These are phyloP conservation scores for Paramyrothecium sp. DNA, from an alignment of 2,329 filamentous ascomycete species.

Conservation along the genomic window DNA sequence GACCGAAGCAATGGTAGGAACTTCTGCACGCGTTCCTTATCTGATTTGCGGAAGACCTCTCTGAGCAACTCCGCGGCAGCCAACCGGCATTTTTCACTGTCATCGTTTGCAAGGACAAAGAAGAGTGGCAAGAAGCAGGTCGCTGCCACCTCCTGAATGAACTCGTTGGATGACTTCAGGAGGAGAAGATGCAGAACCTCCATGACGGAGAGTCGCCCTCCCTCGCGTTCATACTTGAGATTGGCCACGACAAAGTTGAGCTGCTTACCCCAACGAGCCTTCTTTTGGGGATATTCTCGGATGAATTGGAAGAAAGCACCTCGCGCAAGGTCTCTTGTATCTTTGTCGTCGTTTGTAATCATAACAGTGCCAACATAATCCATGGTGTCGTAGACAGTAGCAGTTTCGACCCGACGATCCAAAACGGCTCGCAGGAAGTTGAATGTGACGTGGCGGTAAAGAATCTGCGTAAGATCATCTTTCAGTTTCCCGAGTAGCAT, in stretches of 20 bases:
- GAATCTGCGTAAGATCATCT: conserved; percentile 87
- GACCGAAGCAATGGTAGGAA: conserved; percentile 70
- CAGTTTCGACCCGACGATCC: conserved; percentile 79
- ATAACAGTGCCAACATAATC: conserved; percentile 89
- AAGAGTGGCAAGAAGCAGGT: conserved; percentile 85
- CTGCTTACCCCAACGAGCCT: conserved; percentile 85
- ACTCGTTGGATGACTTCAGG: conserved; percentile 77
- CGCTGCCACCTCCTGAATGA: conserved; percentile 77
- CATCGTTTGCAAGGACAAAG: conserved; percentile 83
- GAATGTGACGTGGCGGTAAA: conserved; percentile 90
- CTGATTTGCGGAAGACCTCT: conserved; percentile 75
- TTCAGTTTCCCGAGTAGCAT: conserved; percentile 79
- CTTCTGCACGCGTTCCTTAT: conserved; percentile 67
- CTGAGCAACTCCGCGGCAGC: conserved; percentile 79
- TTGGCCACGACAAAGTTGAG: conserved; percentile 87
- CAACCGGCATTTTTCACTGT: conserved; percentile 79
- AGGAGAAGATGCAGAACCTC: conserved; percentile 87
- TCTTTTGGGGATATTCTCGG: conserved; percentile 90
- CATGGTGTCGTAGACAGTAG: conserved; percentile 85
- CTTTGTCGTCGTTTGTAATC: conserved; percentile 91
- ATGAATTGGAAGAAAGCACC: conserved; percentile 94
- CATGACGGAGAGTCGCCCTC: conserved; percentile 89
- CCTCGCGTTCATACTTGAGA: conserved; percentile 83
- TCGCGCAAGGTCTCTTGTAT: conserved; percentile 82
- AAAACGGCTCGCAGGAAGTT: conserved; percentile 89